A percentile compares a stretch with the other conserved stretches of the same genome.
Conservation (phyloP, 2,329 filamentous ascomycete species). For the Dactylellina leptospora region DNA sequence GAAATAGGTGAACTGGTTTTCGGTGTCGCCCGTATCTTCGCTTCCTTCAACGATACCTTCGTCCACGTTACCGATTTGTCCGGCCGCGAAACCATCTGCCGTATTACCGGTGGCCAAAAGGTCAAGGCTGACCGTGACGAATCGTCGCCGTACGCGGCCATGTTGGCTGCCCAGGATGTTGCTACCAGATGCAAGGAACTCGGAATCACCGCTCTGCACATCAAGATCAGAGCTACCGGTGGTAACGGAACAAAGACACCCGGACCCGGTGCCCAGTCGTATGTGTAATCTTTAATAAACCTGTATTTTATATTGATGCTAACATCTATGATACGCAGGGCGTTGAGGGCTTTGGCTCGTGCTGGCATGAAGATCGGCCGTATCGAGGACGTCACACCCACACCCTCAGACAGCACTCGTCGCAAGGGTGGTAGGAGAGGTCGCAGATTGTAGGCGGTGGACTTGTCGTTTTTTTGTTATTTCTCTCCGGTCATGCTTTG, state of each 20-base stretch:
- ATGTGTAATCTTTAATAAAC: conserved; percentile 6
- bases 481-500: conserved; percentile 12
- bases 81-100: conserved; percentile 99
- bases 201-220: conserved; percentile 94
- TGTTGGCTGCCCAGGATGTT: conserved; percentile 99
- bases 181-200: conserved; percentile 88
- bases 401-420: conserved; percentile 98
- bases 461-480: conserved; percentile 28
- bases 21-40: conserved; percentile 97
- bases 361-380: conserved; percentile 99
- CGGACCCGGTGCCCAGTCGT: conserved; percentile 95
- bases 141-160: conserved; percentile 99
- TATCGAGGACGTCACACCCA: conserved; percentile 99
- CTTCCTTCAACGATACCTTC: conserved; percentile 91
- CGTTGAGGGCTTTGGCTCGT: conserved; percentile 97
- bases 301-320: not conserved
- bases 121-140: conserved; percentile 99
- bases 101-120: conserved; percentile 99
- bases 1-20: conserved; percentile 88
- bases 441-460: conserved; percentile 90
- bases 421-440: conserved; percentile 99
- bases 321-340: conserved; percentile 60
- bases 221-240: conserved; percentile 99
- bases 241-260: conserved; percentile 99
- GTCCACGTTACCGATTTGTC: conserved; percentile 99